Base-by-base conservation (phyloP, 805 yeast genomes). In the Metschnikowia baotianmanensis region DNA sequence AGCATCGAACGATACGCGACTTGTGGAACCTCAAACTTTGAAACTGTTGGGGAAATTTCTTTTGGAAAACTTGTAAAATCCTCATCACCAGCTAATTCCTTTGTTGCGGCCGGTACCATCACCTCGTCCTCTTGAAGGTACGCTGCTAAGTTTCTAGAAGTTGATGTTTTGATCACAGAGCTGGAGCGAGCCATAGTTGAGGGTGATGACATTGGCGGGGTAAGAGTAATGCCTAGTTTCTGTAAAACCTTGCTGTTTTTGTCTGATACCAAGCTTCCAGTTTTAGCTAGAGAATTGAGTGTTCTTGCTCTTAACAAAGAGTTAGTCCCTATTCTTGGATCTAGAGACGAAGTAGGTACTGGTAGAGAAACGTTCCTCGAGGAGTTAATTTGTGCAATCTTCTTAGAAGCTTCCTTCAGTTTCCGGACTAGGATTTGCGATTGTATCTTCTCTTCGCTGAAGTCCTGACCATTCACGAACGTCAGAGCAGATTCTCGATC, bases 251-350 rank as follows among this genome's bases (percentile, higher is more conserved):
- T 57, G 11, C 57, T 43, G 38, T 68, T 61, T 42, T 59, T 59
- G 10, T 57, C 63, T 40, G 50, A 53, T 31, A 15, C 28, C 3
- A 16, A 15, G 6, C 31, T 43, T 17, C 33, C 44, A 13, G 28
- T 38, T 17, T 61, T 51, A 7, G 60, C 42, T 15, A 63, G 61
- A 7, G 63, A 36, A 3, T 62, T 62, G 20, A 68, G 52, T 1
- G 71, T 58, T 41, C 61, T 61, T 5, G 74, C 73, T 31, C 74
- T 46, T 24, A 67, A 52, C 28, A 68, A 46, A 2, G 69, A 57
- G 17, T 55, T 57, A 18, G 34, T 45, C 7, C 52, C 53, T 7
- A 51, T 32, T 40, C 60, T 57, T n/a, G 75, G 75, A 47, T 69
- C 75, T 29, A 69, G 57, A 4, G 71, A 63, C 1, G 60, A 43